Percentiles rank a stretch among this genome's conserved stretches.
These are phyloP conservation scores for Cerrena zonata DNA, from an alignment of 1,284 basidiomycete genomes.

Conservation along the genomic window DNA sequence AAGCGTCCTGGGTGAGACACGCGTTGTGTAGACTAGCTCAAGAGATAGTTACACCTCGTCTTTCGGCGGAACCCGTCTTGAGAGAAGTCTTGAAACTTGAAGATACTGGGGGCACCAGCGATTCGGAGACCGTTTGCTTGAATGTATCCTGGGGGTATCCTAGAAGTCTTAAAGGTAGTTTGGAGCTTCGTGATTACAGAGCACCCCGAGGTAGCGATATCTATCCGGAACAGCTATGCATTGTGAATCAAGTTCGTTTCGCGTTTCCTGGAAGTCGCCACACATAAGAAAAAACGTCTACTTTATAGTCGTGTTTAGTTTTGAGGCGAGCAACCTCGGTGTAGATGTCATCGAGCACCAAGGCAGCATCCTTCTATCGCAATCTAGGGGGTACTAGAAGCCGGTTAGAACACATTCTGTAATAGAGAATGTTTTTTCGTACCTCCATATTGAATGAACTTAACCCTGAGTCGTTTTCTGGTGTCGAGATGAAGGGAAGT, in stretches of 20 bases:
- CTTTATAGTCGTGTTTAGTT: slow-evolving; percentile 52
- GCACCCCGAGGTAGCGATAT: slow-evolving; percentile 79
- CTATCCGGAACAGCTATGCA: slow-evolving; percentile 90
- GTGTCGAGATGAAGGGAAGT: too few species aligned
- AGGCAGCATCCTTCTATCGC: slow-evolving; percentile 13
- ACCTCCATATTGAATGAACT: too few species aligned
- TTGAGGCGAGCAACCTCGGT: slow-evolving; percentile 66
- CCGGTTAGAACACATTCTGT: too few species aligned
- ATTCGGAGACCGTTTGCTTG: slow-evolving; percentile 84
- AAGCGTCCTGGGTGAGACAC: slow-evolving; percentile 68
- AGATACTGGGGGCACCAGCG: slow-evolving; percentile 89
- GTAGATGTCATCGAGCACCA: slow-evolving; percentile 88
- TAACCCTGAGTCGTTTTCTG: too few species aligned
- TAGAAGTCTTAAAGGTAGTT: slow-evolving; percentile 96
- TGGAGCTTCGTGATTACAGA: slow-evolving; percentile 95
- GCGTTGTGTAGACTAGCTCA: too few species aligned
- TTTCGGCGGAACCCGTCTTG: slow-evolving; percentile 54
- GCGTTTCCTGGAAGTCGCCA: slow-evolving; percentile 93
- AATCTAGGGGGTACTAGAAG: too few species aligned
- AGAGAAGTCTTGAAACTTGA: slow-evolving; percentile 75
- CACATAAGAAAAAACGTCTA: slow-evolving; percentile 87
- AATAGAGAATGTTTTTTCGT: too few species aligned
- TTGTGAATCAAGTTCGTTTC: slow-evolving; percentile 81
- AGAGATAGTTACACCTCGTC: too few species aligned
- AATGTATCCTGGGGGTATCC: slow-evolving; percentile 79